Evolutionary conservation across 2,329 filamentous ascomycete genomes (phyloP).

Genomic region (Uncinocarpus reesii): DNA sequence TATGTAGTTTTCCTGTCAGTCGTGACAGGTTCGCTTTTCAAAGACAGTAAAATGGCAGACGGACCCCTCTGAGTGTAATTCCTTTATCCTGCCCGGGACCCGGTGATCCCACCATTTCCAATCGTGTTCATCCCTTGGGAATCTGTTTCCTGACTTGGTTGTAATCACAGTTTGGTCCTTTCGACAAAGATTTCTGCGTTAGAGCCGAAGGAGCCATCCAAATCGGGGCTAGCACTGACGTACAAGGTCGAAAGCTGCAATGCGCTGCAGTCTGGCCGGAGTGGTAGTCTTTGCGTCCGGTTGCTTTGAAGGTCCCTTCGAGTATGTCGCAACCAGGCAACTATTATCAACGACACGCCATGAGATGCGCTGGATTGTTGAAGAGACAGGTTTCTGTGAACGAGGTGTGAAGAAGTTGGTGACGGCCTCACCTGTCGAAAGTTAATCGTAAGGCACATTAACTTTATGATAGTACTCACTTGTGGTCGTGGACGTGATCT

Average conservation of each 20-base stretch:
- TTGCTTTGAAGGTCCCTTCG: constrained; percentile 29
- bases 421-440: constrained; percentile 41
- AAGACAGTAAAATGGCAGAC: constrained; percentile 13
- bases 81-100: constrained; percentile 57
- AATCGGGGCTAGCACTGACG: constrained; percentile 14
- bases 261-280: constrained; percentile 22
- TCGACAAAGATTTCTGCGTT: not conserved
- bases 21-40: not conserved
- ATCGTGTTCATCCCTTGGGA: constrained; percentile 58
- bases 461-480: constrained; percentile 32
- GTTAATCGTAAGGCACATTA: not conserved
- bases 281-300: constrained; percentile 1
- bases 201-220: not conserved
- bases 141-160: constrained; percentile 70
- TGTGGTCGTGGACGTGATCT: constrained; percentile 45
- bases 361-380: constrained; percentile 57
- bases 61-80: constrained; percentile 61
- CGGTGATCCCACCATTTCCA: constrained; percentile 88
- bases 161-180: constrained; percentile 81
- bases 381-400: constrained; percentile 84
- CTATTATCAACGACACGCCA: constrained; percentile 61
- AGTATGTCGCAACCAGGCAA: constrained; percentile 66
- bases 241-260: constrained; percentile 42
- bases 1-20: not conserved
- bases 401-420: constrained; percentile 78